These are phyloP conservation scores for Tricholoma terreum DNA, from an alignment of 768 basidiomycete species.

Conservation along the genomic window DNA sequence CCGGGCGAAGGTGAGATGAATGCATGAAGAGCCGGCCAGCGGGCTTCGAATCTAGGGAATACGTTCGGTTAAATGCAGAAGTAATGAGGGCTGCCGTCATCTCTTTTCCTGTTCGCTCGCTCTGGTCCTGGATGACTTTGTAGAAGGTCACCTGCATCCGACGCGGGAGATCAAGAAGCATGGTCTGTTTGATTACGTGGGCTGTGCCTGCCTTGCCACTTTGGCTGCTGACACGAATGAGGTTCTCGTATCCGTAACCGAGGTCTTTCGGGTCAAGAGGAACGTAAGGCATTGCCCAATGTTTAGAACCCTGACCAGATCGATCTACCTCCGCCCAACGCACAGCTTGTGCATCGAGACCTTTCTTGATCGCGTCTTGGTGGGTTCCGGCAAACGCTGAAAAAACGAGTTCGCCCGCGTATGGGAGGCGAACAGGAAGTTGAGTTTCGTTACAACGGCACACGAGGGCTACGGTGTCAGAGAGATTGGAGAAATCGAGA, in stretches of 20 bases:
- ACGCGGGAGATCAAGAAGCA: conserved; percentile 74
- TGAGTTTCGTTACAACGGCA: conserved; percentile 78
- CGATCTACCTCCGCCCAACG: conserved; percentile 49
- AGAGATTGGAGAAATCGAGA: conserved; percentile 74
- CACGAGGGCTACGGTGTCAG: conserved; percentile 70
- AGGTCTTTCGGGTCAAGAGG: conserved; percentile 85
- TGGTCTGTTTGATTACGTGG: conserved; percentile 74
- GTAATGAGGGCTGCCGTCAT: conserved; percentile 78
- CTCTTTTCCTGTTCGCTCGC: conserved; percentile 77
- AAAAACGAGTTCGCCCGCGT: conserved; percentile 82
- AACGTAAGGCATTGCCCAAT: conserved; percentile 80
- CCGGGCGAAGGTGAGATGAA: conserved; percentile 54
- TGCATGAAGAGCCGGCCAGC: conserved; percentile 64
- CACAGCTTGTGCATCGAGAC: conserved; percentile 62
- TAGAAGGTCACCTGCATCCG: conserved; percentile 84
- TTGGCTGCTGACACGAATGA: conserved; percentile 87
- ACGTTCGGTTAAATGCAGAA: conserved; percentile 62
- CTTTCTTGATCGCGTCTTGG: conserved; percentile 87
- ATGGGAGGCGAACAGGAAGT: conserved; percentile 77
- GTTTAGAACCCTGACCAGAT: conserved; percentile 39
- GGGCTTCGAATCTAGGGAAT: conserved; percentile 60
- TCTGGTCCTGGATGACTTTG: conserved; percentile 66
- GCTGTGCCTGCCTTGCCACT: conserved; percentile 85
- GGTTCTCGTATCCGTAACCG: conserved; percentile 81
- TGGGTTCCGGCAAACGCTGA: conserved; percentile 85